Conservation (phyloP, 164 flowering plant genomes). For the Tetracentron sinense region DNA sequence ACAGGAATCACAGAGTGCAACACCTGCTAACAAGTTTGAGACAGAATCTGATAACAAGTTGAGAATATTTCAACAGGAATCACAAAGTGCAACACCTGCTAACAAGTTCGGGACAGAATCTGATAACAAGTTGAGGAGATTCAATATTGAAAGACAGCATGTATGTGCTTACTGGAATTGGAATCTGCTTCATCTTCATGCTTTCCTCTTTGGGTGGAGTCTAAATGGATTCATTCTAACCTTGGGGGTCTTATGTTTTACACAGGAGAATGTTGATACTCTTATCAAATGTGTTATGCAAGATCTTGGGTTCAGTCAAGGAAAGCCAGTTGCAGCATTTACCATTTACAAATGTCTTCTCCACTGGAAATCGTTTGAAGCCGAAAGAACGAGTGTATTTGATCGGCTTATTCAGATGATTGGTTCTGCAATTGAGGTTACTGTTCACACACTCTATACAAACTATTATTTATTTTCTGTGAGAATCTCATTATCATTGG, state of each 20-base stretch:
- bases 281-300: conserved; percentile 75
- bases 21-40: too few species aligned
- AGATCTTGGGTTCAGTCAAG: conserved; percentile 81
- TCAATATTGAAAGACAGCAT: conserved; percentile 72
- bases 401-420: conserved; percentile 71
- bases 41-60: too few species aligned
- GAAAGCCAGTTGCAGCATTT: conserved; percentile 65
- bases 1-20: too few species aligned
- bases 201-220: neutral
- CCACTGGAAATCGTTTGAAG: conserved; percentile 76
- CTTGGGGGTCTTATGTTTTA: conserved; percentile 9
- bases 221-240: conserved; percentile 2
- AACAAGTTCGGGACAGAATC: conserved; percentile 46
- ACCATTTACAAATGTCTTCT: conserved; percentile 62
- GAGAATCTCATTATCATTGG: neutral
- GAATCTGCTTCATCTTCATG: conserved; percentile 2
- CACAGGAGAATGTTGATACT: conserved; percentile 88
- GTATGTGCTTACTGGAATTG: conserved; percentile 33
- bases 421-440: conserved; percentile 68
- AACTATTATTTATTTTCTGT: neutral
- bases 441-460: neutral
- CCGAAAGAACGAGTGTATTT: conserved; percentile 65
- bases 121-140: conserved; percentile 60
- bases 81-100: conserved; percentile 44
- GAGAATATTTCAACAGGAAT: conserved; percentile 63